These are phyloP conservation scores for Coemansia sp. DNA, from an alignment of 192 early-diverging fungal species.

Conservation along the genomic window DNA sequence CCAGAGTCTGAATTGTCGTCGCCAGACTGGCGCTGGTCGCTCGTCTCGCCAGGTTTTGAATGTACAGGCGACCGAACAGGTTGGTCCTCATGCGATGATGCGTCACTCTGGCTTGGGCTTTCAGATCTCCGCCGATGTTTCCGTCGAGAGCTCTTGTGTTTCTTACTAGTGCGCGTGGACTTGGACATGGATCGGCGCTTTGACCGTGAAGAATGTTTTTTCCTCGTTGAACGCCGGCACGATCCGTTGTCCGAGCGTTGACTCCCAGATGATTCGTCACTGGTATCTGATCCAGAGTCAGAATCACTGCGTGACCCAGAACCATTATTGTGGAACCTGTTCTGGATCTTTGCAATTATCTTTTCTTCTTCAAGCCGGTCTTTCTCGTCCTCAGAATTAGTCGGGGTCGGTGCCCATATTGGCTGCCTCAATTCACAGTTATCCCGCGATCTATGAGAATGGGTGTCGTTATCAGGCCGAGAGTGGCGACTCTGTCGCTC, in stretches of 20 bases:
- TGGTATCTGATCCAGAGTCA: not conserved
- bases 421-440: constrained; percentile 53
- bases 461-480: not conserved
- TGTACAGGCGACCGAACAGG: not conserved
- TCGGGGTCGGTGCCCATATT: constrained; percentile 61
- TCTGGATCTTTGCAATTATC: constrained; percentile 29
- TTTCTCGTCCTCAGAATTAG: constrained; percentile 54
- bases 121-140: not conserved
- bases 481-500: not conserved
- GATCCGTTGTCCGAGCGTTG: not conserved
- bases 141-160: not conserved
- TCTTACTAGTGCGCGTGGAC: constrained; percentile 13
- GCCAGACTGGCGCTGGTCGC: not conserved
- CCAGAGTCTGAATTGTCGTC: not conserved
- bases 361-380: constrained; percentile 36
- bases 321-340: constrained; percentile 15
- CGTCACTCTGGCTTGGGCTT: not conserved
- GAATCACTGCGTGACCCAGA: constrained; percentile 4
- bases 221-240: not conserved
- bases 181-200: constrained; percentile 3
- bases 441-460: not conserved
- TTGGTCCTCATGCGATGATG: constrained; percentile 1
- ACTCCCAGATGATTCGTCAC: not conserved
- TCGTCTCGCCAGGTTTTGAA: not conserved
- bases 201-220: not conserved